Conservation (phyloP, 768 basidiomycete species). For the Tylopilus vinaceipallidus region DNA sequence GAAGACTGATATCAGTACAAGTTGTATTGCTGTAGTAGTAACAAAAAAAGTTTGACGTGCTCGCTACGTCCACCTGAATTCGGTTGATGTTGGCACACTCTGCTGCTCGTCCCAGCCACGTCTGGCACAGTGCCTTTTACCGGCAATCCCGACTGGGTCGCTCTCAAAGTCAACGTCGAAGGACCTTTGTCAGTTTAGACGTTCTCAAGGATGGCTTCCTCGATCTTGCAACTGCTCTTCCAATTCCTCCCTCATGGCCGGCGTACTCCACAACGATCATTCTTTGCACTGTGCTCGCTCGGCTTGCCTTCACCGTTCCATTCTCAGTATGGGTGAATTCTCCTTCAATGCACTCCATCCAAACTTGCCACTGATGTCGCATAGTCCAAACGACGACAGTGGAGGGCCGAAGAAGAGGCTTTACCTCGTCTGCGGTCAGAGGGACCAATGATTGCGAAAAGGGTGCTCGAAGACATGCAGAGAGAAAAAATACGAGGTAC, state of each 20-base stretch:
- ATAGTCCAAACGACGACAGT: conserved; percentile 61
- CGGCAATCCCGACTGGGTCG: conserved; percentile 4
- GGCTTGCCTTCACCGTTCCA: conserved; percentile 61
- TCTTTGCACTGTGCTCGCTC: conserved; percentile 57
- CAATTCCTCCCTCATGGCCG: conserved; percentile 64
- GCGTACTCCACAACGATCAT: conserved; percentile 77
- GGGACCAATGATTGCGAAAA: conserved; percentile 38
- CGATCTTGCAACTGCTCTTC: conserved; percentile 74
- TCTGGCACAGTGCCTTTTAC: conserved; percentile 8
- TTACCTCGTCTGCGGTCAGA: conserved; percentile 54
- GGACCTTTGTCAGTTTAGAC: conserved; percentile 26
- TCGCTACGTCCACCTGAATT: neutral
- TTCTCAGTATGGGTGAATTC: conserved; percentile 69
- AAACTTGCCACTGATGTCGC: conserved; percentile 14
- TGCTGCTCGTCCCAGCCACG: conserved; percentile 12
- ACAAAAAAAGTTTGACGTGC: neutral
- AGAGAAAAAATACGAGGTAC: conserved; percentile 52
- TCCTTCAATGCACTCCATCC: neutral
- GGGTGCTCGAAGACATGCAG: conserved; percentile 49
- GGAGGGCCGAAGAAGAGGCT: conserved; percentile 58
- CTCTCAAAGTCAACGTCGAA: conserved; percentile 8
- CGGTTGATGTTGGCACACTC: conserved; percentile 26
- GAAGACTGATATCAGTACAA: conserved; percentile 30
- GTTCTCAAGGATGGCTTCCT: conserved; percentile 62
- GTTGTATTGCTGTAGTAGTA: neutral